These are phyloP conservation scores for Knufia petricola DNA, from an alignment of 2,329 filamentous ascomycete genomes.

Conservation along the genomic window DNA sequence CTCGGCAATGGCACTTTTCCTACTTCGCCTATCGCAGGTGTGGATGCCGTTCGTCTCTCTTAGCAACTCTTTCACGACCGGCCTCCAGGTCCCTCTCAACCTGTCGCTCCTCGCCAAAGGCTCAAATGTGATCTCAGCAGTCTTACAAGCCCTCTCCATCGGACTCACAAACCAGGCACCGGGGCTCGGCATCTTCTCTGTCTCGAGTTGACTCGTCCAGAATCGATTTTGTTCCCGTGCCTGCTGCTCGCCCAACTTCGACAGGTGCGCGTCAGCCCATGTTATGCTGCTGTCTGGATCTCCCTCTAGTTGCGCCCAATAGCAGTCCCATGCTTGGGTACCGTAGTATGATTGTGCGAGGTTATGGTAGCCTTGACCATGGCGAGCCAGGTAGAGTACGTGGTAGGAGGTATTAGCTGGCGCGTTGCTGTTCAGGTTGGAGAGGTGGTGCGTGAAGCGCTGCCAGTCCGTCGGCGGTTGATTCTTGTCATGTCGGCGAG, in stretches of 20 bases:
- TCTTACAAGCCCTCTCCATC: slow-evolving; percentile 47
- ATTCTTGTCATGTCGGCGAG: background rate
- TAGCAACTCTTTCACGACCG: slow-evolving; percentile 47
- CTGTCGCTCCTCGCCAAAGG: slow-evolving; percentile 29
- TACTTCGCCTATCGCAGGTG: slow-evolving; percentile 51
- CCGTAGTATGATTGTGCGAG: slow-evolving; percentile 51
- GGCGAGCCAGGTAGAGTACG: slow-evolving; percentile 50
- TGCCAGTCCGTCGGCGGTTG: slow-evolving; percentile 45
- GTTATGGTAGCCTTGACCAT: slow-evolving; percentile 55
- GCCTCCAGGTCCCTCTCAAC: slow-evolving; percentile 38
- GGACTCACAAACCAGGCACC: slow-evolving; percentile 50
- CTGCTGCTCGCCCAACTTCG: slow-evolving; percentile 42
- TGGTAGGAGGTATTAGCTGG: slow-evolving; percentile 38
- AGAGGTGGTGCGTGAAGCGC: slow-evolving; percentile 42
- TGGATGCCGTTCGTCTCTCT: slow-evolving; percentile 53
- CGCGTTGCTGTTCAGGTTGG: slow-evolving; percentile 35
- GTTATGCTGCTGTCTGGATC: slow-evolving; percentile 38
- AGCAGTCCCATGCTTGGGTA: slow-evolving; percentile 50
- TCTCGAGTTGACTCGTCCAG: slow-evolving; percentile 41
- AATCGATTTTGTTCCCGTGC: slow-evolving; percentile 39
- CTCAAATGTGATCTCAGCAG: slow-evolving; percentile 43
- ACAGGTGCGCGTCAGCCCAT: slow-evolving; percentile 53
- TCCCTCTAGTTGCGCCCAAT: slow-evolving; percentile 51
- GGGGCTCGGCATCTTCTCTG: slow-evolving; percentile 43
- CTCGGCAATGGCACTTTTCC: slow-evolving; percentile 36